Evolutionary conservation across 345 rosid genomes (phyloP).

Genomic region (Pelargonium nanum): DNA sequence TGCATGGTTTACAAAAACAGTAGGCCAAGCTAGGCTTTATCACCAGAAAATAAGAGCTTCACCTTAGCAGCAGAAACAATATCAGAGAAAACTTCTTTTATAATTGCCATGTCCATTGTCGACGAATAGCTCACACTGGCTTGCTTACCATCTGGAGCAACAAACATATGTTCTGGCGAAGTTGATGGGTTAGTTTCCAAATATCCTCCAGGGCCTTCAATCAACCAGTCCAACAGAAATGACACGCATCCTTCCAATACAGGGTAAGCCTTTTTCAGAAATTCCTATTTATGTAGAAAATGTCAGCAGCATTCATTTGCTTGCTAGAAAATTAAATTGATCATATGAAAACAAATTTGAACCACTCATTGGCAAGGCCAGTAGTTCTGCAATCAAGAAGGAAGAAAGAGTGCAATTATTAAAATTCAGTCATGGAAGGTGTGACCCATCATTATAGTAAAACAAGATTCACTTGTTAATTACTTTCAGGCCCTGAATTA

Average conservation of each 20-base stretch:
- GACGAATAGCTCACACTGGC: conserved; percentile 91
- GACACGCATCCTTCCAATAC: conserved; percentile 74
- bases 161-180: conserved; percentile 84
- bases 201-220: conserved; percentile 65
- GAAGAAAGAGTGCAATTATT: neutral
- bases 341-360: neutral
- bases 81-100: conserved; percentile 63
- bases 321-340: neutral
- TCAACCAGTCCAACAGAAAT: conserved; percentile 91
- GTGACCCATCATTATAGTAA: no score
- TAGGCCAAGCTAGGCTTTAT: conserved; percentile 1
- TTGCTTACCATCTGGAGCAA: conserved; percentile 62
- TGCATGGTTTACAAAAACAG: conserved; percentile 4
- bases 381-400: no score
- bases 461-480: no score
- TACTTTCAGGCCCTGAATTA: no score
- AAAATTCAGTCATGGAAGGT: no score
- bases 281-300: conserved; percentile 44
- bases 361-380: no score
- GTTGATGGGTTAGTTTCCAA: conserved; percentile 94
- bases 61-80: conserved; percentile 83
- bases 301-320: conserved; percentile 1
- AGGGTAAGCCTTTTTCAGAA: conserved; percentile 74
- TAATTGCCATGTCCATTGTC: conserved; percentile 89
- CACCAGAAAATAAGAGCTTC: conserved; percentile 9